These are phyloP conservation scores for Podaxis carcinomalis DNA, from an alignment of 768 basidiomycete species.

Conservation along the genomic window DNA sequence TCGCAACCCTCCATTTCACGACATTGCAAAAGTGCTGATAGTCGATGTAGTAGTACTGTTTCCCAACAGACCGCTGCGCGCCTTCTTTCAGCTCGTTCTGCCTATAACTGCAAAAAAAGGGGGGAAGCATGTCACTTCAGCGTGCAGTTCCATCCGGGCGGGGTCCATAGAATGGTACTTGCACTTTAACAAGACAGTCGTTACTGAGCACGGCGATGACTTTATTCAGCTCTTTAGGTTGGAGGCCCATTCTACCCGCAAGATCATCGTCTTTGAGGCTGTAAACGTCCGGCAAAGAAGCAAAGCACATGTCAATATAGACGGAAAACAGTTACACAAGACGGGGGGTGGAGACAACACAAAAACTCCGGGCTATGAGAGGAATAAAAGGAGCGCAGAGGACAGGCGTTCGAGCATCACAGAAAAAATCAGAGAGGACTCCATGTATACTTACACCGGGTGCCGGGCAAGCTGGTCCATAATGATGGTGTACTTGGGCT, in stretches of 20 bases:
- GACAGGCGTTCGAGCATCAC: not conserved
- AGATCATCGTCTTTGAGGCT: conserved; percentile 94
- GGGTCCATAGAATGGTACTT: conserved; percentile 23
- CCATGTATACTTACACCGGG: conserved; percentile 78
- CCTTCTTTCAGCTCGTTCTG: conserved; percentile 92
- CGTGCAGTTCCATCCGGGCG: not conserved
- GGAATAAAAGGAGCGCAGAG: not conserved
- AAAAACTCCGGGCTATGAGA: conserved; percentile 4
- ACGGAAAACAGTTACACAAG: conserved; percentile 13
- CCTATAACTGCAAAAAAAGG: conserved; percentile 53
- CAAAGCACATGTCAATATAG: conserved; percentile 10
- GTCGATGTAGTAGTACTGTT: conserved; percentile 96
- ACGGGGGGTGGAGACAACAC: conserved; percentile 14
- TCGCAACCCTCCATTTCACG: conserved; percentile 94
- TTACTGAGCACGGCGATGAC: conserved; percentile 77
- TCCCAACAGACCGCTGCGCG: conserved; percentile 80
- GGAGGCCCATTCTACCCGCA: conserved; percentile 85
- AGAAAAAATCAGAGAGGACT: conserved; percentile 18
- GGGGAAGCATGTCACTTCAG: not conserved
- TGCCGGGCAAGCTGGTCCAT: conserved; percentile 92
- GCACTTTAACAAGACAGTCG: conserved; percentile 78
- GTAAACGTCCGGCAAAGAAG: conserved; percentile 5
- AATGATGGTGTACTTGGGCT: conserved; percentile 85
- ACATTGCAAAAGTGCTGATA: conserved; percentile 95
- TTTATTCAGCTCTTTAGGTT: conserved; percentile 88